Evolutionary conservation across 129 eudicot species (phyloP).

Genomic region (Flaveria robusta): DNA sequence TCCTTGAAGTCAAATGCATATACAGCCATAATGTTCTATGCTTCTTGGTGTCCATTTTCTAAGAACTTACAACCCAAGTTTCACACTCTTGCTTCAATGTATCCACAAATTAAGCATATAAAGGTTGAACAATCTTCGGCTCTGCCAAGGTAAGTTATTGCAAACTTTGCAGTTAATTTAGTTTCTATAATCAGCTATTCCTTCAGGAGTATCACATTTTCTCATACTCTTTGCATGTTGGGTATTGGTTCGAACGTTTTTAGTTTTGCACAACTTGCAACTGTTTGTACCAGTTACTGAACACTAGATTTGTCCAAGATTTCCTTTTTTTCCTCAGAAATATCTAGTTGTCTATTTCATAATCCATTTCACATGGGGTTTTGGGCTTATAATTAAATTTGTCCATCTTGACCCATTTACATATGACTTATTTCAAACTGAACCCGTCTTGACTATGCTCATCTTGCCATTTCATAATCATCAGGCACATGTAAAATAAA

Average conservation of each 20-base stretch:
- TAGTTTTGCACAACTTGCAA: not conserved
- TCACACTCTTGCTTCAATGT: slow-evolving; percentile 63
- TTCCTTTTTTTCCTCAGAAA: not conserved
- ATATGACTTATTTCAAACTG: not conserved
- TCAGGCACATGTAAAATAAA: not conserved
- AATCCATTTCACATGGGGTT: not conserved
- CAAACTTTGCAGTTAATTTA: not conserved
- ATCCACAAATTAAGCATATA: slow-evolving; percentile 71
- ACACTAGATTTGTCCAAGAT: not conserved
- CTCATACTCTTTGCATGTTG: not conserved
- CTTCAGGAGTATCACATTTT: not conserved
- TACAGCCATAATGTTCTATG: slow-evolving; percentile 61
- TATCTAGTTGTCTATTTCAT: not conserved
- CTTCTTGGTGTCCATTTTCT: slow-evolving; percentile 84
- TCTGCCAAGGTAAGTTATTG: slow-evolving; percentile 59
- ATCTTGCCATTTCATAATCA: not conserved
- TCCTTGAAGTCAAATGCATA: slow-evolving; percentile 36
- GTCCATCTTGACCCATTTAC: not conserved
- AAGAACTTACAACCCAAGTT: slow-evolving; percentile 42
- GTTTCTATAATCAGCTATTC: not conserved
- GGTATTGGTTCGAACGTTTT: not conserved
- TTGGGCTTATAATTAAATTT: not conserved
- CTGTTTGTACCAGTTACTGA: not conserved
- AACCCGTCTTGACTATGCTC: not conserved
- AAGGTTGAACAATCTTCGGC: slow-evolving; percentile 63